Base-by-base conservation (phyloP, 2,329 filamentous ascomycete species). In the Kalmusia sp. region DNA sequence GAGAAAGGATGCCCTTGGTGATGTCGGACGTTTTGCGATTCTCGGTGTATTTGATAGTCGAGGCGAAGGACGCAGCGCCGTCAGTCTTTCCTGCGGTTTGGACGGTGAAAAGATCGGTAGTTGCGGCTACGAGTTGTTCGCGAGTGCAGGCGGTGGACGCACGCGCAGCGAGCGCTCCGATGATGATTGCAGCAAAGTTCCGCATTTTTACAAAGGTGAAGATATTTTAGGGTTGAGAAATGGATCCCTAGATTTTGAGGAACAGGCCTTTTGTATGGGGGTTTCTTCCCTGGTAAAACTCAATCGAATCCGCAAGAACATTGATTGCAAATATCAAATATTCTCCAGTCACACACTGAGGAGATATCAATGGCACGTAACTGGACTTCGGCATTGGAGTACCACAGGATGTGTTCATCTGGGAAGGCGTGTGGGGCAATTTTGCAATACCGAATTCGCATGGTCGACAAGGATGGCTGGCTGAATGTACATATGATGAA, bases 21-120 rank as follows among this genome's bases (percentile, higher is more conserved):
- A 68, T 54, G 48, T 61, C 43, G 37, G 58, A 45, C 9, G 50
- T 57, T 41, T 66, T 67, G 43, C 64, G 63, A 41, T 70, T 70
- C 34, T 70, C 61, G 22, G 58, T 65, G 52, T 67, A 66, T 41
- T 55, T 44, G 7, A 64, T 58, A 7, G 53, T 60, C 37, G 33
- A 47, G 24, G 53, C 52, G 43, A 69, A 62, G 22, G 62, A 61
- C 24, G 46, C 28, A 12, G 41, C 24, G 51, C 62, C 59, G 9
- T 34, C 39, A n/a, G 57, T 19, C 28, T 61, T 62, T 19, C 67
- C 67, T 1, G 57, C 49, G 21, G 59, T 62, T 55, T 69, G 66
- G 3, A 65, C 63, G 11, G 48, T 41, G 27, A 61, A 45, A n/a
- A 64, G 49, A 8, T 63, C 56, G 14, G 53, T 53, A 19, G 66